Evolutionary conservation across 345 rosid genomes (phyloP), one percentile per base, ranked within the genome.

Genomic region (Cardamine chenopodiifolia): DNA sequence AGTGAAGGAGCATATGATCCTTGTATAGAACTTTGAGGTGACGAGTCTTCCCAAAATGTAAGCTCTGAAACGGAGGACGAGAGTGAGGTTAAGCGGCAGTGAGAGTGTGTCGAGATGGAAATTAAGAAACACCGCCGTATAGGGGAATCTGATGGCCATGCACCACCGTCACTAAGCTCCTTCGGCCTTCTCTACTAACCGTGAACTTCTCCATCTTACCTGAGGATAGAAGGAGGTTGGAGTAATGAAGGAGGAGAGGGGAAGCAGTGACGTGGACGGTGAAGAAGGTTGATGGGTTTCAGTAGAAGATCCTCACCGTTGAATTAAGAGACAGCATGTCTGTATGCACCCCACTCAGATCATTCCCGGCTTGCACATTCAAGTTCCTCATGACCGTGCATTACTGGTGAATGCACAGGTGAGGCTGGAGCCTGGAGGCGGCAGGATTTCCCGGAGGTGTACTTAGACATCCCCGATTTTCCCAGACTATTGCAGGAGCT

Each of bases 291-390:
- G 89, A 92, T n/a, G 97, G 91, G 56, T 95, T 95, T 55, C 83
- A 74, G 87, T 88, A 95, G 22, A 80, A 82, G 68, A 95, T 82
- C 92, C 71, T 87, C 57, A 95, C 97, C 88, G 99, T 91, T 18
- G 97, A 90, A 72, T 95, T 95, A 53, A 95, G 52, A 9, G 99
- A 73, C 39, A 95, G 68, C 99, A 95, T 95, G 65, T 95, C 99
- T 23, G 99, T 95, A 40, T 96, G 85, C 69, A 95, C 96, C n/a
- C n/a, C n/a, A n/a, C n/a, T 75, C 20, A 35, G 70, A 72, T 95
- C 99, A 59, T 58, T 95, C 75, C 99, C 99, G 2, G 99, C 97
- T 66, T 95, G 99, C 22, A 92, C 80, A 78, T 90, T 73, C 57
- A 95, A 82, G 81, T 72, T 80, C 86, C 88, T 88, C 90, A 95